These are phyloP conservation scores for Cucumis melo DNA, from an alignment of 306 rosid species.

Conservation along the genomic window DNA sequence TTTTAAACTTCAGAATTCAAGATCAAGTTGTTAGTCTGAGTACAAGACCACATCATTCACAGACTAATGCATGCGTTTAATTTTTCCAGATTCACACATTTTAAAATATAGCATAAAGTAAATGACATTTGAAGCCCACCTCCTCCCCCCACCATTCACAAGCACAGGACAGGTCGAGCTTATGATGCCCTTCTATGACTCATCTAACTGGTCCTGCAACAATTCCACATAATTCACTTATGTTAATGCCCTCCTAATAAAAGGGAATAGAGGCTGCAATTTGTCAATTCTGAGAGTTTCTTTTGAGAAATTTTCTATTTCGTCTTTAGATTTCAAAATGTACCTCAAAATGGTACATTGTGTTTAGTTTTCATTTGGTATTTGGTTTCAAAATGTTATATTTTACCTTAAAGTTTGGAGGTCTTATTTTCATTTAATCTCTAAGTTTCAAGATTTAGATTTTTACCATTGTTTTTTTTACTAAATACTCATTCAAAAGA, in stretches of 20 bases:
- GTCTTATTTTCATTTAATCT: not conserved
- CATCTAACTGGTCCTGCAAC: conserved; percentile 79
- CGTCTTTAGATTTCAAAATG: not conserved
- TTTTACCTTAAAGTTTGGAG: not conserved
- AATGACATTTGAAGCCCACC: conserved; percentile 64
- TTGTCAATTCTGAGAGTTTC: not conserved
- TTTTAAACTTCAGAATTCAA: not conserved
- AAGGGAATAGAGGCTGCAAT: not conserved
- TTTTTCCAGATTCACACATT: conserved; percentile 22
- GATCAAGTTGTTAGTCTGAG: conserved; percentile 2
- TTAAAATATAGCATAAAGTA: conserved; percentile 23
- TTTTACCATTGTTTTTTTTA: too few relatives aligned
- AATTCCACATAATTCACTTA: not conserved
- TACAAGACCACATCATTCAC: conserved; percentile 2
- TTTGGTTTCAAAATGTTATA: too few relatives aligned
- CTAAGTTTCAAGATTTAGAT: not conserved
- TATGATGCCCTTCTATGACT: conserved; percentile 38
- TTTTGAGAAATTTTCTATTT: not conserved
- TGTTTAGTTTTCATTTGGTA: too few relatives aligned
- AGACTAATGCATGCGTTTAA: conserved; percentile 8
- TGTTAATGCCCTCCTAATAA: not conserved
- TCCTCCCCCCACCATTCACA: conserved; percentile 25
- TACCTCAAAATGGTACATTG: not conserved
- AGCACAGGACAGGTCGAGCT: conserved; percentile 23
- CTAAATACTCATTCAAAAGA: not conserved